These are phyloP conservation scores for Syncephalastrum sp. DNA, from an alignment of 371 early-diverging fungal genomes.

Conservation along the genomic window DNA sequence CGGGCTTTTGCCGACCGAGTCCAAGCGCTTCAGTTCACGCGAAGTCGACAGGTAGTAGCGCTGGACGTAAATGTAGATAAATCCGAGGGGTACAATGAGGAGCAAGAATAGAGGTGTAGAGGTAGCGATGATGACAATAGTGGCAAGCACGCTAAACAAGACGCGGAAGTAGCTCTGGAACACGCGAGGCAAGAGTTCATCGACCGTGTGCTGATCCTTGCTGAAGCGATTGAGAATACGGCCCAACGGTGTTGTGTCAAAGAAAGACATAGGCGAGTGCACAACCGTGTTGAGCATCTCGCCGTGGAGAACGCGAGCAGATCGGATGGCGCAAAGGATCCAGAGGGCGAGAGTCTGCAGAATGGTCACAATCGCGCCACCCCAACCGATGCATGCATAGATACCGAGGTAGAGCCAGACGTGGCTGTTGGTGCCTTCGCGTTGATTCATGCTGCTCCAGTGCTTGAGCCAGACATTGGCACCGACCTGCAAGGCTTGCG, in stretches of 20 bases:
- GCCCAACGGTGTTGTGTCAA: slow-evolving; percentile 87
- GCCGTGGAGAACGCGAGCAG: slow-evolving; percentile 60
- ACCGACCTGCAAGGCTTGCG: slow-evolving; percentile 57
- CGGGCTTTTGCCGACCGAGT: slow-evolving; percentile 80
- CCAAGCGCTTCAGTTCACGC: slow-evolving; percentile 80
- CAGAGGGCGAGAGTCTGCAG: slow-evolving; percentile 76
- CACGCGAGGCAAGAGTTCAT: slow-evolving; percentile 71
- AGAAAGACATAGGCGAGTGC: slow-evolving; percentile 86
- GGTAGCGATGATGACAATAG: slow-evolving; percentile 56
- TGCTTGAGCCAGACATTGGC: slow-evolving; percentile 73
- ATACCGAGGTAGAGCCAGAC: slow-evolving; percentile 68
- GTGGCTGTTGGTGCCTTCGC: slow-evolving; percentile 23
- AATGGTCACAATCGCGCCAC: slow-evolving; percentile 63
- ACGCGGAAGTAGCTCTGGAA: slow-evolving; percentile 59
- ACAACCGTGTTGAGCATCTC: slow-evolving; percentile 55
- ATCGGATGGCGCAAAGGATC: slow-evolving; percentile 81
- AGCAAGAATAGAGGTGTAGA: slow-evolving; percentile 64
- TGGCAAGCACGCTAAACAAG: slow-evolving; percentile 52
- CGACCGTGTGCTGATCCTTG: slow-evolving; percentile 84
- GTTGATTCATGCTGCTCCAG: slow-evolving; percentile 63
- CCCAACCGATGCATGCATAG: slow-evolving; percentile 81
- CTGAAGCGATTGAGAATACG: slow-evolving; percentile 86
- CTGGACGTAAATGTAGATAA: slow-evolving; percentile 68
- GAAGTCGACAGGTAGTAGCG: slow-evolving; percentile 71
- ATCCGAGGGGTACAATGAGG: slow-evolving; percentile 53